These are phyloP conservation scores for Selaginella tamariscina DNA, from an alignment of 75 land plant species.

Conservation along the genomic window DNA sequence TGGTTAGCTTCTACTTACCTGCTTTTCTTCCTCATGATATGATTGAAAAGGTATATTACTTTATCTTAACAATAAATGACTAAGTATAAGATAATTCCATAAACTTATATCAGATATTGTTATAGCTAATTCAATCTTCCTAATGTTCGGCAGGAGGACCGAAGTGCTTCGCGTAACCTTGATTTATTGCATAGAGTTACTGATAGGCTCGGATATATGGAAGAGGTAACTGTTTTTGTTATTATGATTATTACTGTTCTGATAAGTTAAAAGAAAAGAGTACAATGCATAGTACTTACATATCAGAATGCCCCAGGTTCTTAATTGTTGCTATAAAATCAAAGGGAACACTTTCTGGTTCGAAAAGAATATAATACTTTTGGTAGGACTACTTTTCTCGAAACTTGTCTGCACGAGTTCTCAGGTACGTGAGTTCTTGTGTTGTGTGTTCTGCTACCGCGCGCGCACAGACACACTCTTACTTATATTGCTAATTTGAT, in stretches of 20 bases:
- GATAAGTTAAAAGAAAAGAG: too few relatives aligned
- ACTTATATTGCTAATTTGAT: too few relatives aligned
- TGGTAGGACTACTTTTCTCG: not conserved
- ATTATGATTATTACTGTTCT: too few relatives aligned
- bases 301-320: not conserved
- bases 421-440: not conserved
- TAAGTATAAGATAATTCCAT: too few relatives aligned
- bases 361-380: not conserved
- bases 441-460: not conserved
- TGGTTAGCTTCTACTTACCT: slow-evolving; percentile 52
- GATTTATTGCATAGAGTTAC: slow-evolving; percentile 5
- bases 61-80: too few relatives aligned
- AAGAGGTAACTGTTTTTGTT: slow-evolving; percentile 37
- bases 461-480: too few relatives aligned
- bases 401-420: not conserved
- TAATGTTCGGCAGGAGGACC: not conserved
- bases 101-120: too few relatives aligned
- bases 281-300: too few relatives aligned
- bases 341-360: not conserved
- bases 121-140: too few relatives aligned
- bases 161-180: slow-evolving; percentile 7
- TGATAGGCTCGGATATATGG: slow-evolving; percentile 38
- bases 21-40: slow-evolving; percentile 19
- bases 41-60: too few relatives aligned
- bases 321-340: not conserved